A percentile compares a stretch with the other conserved stretches of the same genome.
Evolutionary conservation across 2,329 filamentous ascomycete genomes (phyloP).

Genomic region (Cryphonectria japonica): DNA sequence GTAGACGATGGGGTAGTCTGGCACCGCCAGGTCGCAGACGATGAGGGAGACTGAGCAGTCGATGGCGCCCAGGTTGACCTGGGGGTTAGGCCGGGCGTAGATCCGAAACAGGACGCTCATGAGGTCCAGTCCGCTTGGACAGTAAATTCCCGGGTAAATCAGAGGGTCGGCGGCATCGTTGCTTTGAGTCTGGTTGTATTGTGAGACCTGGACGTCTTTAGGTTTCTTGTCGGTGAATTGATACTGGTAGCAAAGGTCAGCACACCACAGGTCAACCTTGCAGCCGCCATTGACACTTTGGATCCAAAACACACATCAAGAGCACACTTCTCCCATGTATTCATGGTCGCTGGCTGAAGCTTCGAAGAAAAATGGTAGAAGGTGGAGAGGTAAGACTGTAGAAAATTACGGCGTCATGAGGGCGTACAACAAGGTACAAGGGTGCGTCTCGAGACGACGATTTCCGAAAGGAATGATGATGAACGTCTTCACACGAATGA

Average conservation of each 20-base stretch:
- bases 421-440: background rate
- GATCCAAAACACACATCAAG: slow-evolving; percentile 38
- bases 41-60: slow-evolving; percentile 85
- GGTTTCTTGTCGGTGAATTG: slow-evolving; percentile 22
- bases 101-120: slow-evolving; percentile 66
- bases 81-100: slow-evolving; percentile 70
- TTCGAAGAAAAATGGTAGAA: background rate
- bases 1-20: slow-evolving; percentile 82
- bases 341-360: slow-evolving; percentile 34
- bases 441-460: background rate
- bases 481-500: background rate
- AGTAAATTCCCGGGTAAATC: slow-evolving; percentile 61
- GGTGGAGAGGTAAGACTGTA: background rate
- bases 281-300: background rate
- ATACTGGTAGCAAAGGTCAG: slow-evolving; percentile 21
- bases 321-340: slow-evolving; percentile 43
- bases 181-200: slow-evolving; percentile 18
- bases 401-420: background rate
- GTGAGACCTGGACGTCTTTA: slow-evolving; percentile 24
- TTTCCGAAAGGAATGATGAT: background rate
- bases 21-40: slow-evolving; percentile 74
- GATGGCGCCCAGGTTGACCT: slow-evolving; percentile 79
- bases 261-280: background rate
- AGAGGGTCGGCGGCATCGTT: slow-evolving; percentile 45
- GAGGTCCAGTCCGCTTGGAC: slow-evolving; percentile 58